Percentiles rank a stretch among this genome's conserved stretches.
Conservation (phyloP, 371 early-diverging fungal species). For the Saksenaea vasiformis region DNA sequence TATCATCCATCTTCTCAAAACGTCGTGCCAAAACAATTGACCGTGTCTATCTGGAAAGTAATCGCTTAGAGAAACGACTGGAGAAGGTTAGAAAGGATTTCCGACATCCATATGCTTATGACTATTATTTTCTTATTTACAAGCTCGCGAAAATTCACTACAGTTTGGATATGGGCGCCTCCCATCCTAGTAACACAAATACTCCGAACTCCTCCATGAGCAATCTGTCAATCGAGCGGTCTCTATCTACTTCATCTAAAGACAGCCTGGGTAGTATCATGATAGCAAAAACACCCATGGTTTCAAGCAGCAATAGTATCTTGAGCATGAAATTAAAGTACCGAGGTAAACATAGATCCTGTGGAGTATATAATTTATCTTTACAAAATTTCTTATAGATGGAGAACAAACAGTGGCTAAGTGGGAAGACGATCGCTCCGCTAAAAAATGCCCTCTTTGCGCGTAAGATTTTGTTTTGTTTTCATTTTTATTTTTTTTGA, state of each 20-base stretch:
- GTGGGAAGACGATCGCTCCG: slow-evolving; percentile 66
- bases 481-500: background rate
- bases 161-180: slow-evolving; percentile 22
- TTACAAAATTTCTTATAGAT: slow-evolving; percentile 28
- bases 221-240: slow-evolving; percentile 25
- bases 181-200: background rate
- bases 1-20: slow-evolving; percentile 59
- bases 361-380: background rate
- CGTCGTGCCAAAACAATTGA: slow-evolving; percentile 63
- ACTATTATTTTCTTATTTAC: too few relatives aligned
- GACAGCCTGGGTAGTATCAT: slow-evolving; percentile 41
- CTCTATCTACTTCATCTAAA: slow-evolving; percentile 42
- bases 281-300: slow-evolving; percentile 35
- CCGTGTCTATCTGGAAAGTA: slow-evolving; percentile 75
- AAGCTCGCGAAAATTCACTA: slow-evolving; percentile 47
- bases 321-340: slow-evolving; percentile 50
- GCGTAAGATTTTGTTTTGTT: slow-evolving; percentile 35
- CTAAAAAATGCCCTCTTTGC: slow-evolving; percentile 57
- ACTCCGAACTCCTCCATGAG: slow-evolving; percentile 23
- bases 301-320: slow-evolving; percentile 44
- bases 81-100: slow-evolving; percentile 58
- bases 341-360: slow-evolving; percentile 40
- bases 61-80: slow-evolving; percentile 84
- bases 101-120: background rate
- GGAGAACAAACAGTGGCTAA: slow-evolving; percentile 65